A percentile compares a stretch with the other conserved stretches of the same genome.
phyloP scores from a whole-genome alignment of 495 filamentous ascomycete species.

The Apiosordaria backusii region DNA sequence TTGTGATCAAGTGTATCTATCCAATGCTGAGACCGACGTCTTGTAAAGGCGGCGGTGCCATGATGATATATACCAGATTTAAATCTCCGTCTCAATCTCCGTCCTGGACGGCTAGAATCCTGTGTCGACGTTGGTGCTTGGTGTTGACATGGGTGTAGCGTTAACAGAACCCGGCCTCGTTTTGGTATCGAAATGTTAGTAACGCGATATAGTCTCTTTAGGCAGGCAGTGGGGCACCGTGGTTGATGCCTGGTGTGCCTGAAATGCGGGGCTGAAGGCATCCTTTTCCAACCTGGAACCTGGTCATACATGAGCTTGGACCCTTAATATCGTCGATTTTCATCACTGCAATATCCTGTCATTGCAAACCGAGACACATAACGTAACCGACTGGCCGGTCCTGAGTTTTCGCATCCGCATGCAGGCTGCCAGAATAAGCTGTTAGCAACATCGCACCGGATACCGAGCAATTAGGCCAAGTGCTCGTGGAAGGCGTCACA shows the following conservation, averaged over 20 bases:
- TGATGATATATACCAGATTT: neutral
- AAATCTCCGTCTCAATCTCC: neutral
- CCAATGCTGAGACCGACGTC: neutral
- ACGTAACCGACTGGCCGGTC: slow-evolving; percentile 58
- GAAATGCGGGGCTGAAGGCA: too few species aligned
- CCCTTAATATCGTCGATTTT: too few species aligned
- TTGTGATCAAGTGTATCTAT: neutral
- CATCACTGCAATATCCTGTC: too few species aligned
- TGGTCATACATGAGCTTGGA: too few species aligned
- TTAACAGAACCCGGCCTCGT: neutral
- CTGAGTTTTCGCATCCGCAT: slow-evolving; percentile 65
- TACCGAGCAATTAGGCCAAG: too few species aligned
- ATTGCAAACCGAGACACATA: slow-evolving; percentile 53
- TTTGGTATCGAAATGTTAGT: neutral
- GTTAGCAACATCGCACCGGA: too few species aligned
- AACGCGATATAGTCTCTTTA: neutral
- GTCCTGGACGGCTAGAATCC: neutral
- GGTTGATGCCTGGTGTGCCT: neutral
- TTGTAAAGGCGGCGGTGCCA: neutral
- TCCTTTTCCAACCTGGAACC: too few species aligned
- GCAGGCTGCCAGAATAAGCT: slow-evolving; percentile 54
- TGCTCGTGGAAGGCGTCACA: too few species aligned
- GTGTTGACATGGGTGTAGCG: neutral
- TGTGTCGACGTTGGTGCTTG: neutral
- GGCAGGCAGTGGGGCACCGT: neutral